Evolutionary conservation across 176 grass and related monocot genomes (phyloP), one percentile per base, ranked within the genome.

Genomic region (Hsuehochloa calcarea): DNA sequence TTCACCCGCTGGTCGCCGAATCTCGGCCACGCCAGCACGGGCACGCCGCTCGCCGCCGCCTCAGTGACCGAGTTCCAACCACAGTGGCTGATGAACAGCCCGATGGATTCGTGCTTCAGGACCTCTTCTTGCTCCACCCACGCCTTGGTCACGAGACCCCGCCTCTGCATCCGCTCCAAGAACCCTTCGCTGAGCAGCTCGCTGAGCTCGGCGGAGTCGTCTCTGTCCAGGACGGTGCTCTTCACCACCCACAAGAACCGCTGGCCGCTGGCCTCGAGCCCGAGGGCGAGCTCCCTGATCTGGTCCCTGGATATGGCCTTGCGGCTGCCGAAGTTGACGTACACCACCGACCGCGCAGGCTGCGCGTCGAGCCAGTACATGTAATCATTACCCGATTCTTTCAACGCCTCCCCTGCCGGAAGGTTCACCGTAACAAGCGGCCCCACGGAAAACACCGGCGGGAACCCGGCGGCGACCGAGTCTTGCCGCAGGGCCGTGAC

Each of bases 191-290:
- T 86, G 23, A 94, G 71, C 11, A 92, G 56, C 5, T 81, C 84
- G 15, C 41, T 35, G 66, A 97, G 70, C 35, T 78, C 90, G 4
- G 29, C 59, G 0, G 61, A 44, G 61, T 85, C 88, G 37, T 91
- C 89, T 5, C 51, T 55, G 80, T 97, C 95, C 25, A 94, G 86
- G 8, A 89, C 65, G 2, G 79, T 72, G 59, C 68, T 69, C 69
- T 94, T 94, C 17, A 97, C 88, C 65, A 97, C 88, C 94, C 94
- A 97, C 45, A 97, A 54, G 92, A 97, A 97, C 52, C 86, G 80
- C 51, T 72, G 78, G 7, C 92, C 84, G 64, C 94, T 88, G 0
- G 45, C 62, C 37, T 97, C 88, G 1, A 94, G 62, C 45, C 94
- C 94, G 2, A n/a, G 40, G 1, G 90, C 90, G 38, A 97, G 68